Evolutionary conservation across 306 rosid species (phyloP).

Genomic region (Castanea sativa): DNA sequence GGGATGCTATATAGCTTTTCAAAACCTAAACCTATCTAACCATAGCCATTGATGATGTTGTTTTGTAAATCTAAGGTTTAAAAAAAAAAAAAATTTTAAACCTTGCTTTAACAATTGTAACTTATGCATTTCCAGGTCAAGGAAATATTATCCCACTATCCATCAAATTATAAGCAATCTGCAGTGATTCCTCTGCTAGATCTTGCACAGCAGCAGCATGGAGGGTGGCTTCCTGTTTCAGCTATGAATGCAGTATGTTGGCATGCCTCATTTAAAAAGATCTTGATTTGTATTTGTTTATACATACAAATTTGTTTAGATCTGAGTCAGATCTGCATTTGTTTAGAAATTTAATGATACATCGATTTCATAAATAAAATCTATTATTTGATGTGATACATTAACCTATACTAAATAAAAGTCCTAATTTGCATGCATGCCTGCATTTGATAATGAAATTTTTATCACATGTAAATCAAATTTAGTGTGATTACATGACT

Average conservation of each 20-base stretch:
- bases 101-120: slow-evolving; percentile 9
- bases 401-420: background rate
- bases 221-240: slow-evolving; percentile 98
- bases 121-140: slow-evolving; percentile 47
- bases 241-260: slow-evolving; percentile 94
- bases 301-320: background rate
- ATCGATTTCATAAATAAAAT: background rate
- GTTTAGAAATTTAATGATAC: background rate
- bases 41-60: background rate
- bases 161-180: slow-evolving; percentile 97
- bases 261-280: slow-evolving; percentile 4
- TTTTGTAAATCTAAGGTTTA: background rate
- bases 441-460: background rate
- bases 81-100: background rate
- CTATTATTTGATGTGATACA: background rate
- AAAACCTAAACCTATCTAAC: background rate
- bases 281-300: background rate
- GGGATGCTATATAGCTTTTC: background rate
- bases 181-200: slow-evolving; percentile 93
- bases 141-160: slow-evolving; percentile 94
- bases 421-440: background rate
- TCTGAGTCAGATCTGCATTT: slow-evolving; percentile 1
- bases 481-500: background rate
- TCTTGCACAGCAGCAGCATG: slow-evolving; percentile 99
- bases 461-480: background rate